A percentile compares a stretch with the other conserved stretches of the same genome.
phyloP scores from a whole-genome alignment of 441 rosid species.

The Erodium trifolium region DNA sequence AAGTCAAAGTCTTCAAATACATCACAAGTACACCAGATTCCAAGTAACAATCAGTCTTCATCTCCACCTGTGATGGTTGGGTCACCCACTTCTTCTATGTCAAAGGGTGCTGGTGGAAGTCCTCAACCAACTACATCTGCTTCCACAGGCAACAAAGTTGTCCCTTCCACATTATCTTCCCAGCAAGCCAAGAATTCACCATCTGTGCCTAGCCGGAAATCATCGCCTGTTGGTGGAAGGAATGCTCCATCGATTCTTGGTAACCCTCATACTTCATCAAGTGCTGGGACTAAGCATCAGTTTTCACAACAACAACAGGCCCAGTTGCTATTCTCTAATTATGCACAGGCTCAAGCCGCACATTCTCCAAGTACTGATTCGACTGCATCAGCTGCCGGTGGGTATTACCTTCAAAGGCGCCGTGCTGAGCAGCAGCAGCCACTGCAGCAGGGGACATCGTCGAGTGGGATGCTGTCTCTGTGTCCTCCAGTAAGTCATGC shows the following conservation, averaged over 20 bases:
- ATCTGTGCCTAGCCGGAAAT: constrained; percentile 39
- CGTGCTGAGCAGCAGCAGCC: constrained; percentile 46
- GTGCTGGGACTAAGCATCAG: constrained; percentile 50
- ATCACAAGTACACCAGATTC: constrained; percentile 50
- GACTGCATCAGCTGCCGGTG: constrained; percentile 31
- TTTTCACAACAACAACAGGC: constrained; percentile 37
- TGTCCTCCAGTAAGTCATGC: constrained; percentile 42
- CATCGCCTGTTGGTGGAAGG: constrained; percentile 58
- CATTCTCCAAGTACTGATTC: constrained; percentile 36
- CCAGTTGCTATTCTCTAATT: constrained; percentile 46
- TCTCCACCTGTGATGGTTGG: constrained; percentile 65
- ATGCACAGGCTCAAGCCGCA: constrained; percentile 53
- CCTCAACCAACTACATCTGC: constrained; percentile 65
- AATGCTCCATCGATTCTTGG: constrained; percentile 59
- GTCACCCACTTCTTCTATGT: constrained; percentile 76
- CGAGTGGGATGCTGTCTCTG: constrained; percentile 42
- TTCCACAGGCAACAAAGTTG: constrained; percentile 51
- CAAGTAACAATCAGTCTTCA: constrained; percentile 41
- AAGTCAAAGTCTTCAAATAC: constrained; percentile 48
- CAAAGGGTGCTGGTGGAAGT: constrained; percentile 83
- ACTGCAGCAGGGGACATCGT: constrained; percentile 28
- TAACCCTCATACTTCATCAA: constrained; percentile 47
- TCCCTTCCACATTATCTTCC: constrained; percentile 53
- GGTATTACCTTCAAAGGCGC: constrained; percentile 61
- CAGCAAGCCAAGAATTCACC: constrained; percentile 61